Base-by-base conservation (phyloP, 2,329 filamentous ascomycete genomes). In the Curvularia sp. region DNA sequence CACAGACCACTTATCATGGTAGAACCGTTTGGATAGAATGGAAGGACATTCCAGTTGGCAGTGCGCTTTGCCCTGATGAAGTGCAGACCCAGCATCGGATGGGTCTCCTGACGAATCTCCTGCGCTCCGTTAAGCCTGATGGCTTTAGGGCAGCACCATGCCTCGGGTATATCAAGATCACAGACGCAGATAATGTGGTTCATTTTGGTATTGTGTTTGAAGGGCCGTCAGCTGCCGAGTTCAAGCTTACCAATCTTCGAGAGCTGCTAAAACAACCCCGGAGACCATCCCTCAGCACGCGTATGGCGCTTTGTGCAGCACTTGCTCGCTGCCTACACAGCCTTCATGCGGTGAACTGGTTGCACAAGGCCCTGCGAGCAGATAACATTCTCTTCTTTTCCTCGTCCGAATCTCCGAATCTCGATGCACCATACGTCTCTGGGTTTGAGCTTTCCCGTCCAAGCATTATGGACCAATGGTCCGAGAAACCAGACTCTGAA, bases 391-490 rank as follows among this genome's bases (percentile, higher is more conserved):
- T 86, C 10, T 85, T 86, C 69, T 85, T 84, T 66, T 73, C 73
- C 31, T 48, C 56, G n/a, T 49, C 30, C 20, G 26, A 2, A 13
- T 18, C 58, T 2, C 72, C 82, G 42, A 74, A 81, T 57, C 80
- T 78, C 55, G 61, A 64, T 9, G 70, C 75, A 31, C 83, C 82
- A 0, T 81, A 78, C 58, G 74, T 86, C 39, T 82, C 80, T 0
- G 84, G 84, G 33, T 86, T 86, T 70, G 84, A 86, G 60, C 85
- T 83, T 63, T 80, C 81, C 1, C 80, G 84, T 2, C 84, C 83
- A 1, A 82, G 81, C 2, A 75, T 76, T 2, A 77, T 77, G 6
- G 81, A 83, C 49, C 83, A 85, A 60, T 76, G 82, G 74, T 84
- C 83, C 0, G 82, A 85, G 57, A 78, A 79, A 1, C 81, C 81